A percentile compares a stretch with the other conserved stretches of the same genome.
phyloP scores from a whole-genome alignment of 2,329 filamentous ascomycete genomes.

The Apiospora arundinis region DNA sequence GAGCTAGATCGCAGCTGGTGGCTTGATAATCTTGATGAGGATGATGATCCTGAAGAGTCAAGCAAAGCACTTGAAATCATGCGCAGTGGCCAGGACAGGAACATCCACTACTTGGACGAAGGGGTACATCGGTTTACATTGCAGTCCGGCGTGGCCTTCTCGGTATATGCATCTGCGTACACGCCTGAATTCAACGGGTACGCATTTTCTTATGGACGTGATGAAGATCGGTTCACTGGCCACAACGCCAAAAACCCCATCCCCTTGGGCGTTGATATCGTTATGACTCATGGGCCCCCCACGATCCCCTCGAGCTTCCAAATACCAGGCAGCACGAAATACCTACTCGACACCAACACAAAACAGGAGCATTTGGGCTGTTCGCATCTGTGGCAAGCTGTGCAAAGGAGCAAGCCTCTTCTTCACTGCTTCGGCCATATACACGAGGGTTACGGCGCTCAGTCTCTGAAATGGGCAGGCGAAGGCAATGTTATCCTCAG shows the following conservation, averaged over 20 bases:
- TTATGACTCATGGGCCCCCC: conserved; percentile 48
- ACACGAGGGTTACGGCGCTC: conserved; percentile 59
- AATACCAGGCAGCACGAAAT: not conserved
- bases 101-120: conserved; percentile 34
- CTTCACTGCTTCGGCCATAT: conserved; percentile 71
- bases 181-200: conserved; percentile 38
- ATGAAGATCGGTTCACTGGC: conserved; percentile 38
- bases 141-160: conserved; percentile 36
- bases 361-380: conserved; percentile 50
- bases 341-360: conserved; percentile 24
- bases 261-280: conserved; percentile 41
- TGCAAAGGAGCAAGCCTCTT: conserved; percentile 47
- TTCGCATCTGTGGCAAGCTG: conserved; percentile 56
- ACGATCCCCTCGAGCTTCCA: conserved; percentile 35
- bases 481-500: not conserved
- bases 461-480: conserved; percentile 44
- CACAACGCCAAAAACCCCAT: conserved; percentile 26
- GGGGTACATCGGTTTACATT: conserved; percentile 39
- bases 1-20: conserved; percentile 26
- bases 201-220: conserved; percentile 38
- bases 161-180: conserved; percentile 41
- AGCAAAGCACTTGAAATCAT: not conserved
- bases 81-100: not conserved
- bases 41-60: conserved; percentile 16
- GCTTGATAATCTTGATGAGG: not conserved